Conservation (phyloP, 2,329 filamentous ascomycete genomes). For the Ophiostoma ips region DNA sequence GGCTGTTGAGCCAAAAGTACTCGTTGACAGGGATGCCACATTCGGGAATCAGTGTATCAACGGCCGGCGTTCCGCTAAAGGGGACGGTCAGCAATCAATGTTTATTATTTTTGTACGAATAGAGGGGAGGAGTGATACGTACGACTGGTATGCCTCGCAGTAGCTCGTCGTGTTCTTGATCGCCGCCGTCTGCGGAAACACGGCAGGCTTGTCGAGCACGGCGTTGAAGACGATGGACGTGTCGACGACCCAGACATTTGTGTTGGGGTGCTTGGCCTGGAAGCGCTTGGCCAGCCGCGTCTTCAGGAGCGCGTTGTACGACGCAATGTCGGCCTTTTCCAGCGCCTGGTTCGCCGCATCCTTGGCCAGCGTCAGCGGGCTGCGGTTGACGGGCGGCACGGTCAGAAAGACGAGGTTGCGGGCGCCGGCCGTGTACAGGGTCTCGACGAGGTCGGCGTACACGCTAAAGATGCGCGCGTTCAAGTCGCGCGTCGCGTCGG, state of each 20-base stretch:
- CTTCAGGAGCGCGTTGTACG: constrained; percentile 9
- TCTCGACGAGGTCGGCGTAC: constrained; percentile 27
- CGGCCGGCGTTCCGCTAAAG: neutral
- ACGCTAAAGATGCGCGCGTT: constrained; percentile 27
- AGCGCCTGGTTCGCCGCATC: constrained; percentile 14
- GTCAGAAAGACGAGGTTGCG: constrained; percentile 46
- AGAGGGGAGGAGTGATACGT: constrained; percentile 16
- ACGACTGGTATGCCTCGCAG: constrained; percentile 41
- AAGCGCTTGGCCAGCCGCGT: neutral
- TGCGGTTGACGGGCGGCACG: constrained; percentile 37
- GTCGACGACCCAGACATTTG: constrained; percentile 22
- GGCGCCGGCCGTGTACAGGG: constrained; percentile 37
- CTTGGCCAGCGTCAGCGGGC: constrained; percentile 21
- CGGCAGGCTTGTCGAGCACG: constrained; percentile 26
- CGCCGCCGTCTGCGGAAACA: constrained; percentile 32
- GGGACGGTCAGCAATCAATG: neutral
- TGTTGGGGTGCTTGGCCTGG: neutral
- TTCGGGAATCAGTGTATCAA: constrained; percentile 25
- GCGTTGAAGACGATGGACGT: constrained; percentile 27
- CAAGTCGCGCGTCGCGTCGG: constrained; percentile 28
- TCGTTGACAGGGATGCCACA: constrained; percentile 44
- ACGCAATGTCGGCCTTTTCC: constrained; percentile 15
- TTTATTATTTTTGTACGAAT: no score
- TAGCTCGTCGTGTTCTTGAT: constrained; percentile 42
- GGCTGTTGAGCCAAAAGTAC: constrained; percentile 49